These are phyloP conservation scores for Didymella pomorum DNA, from an alignment of 2,329 filamentous ascomycete species.

Conservation along the genomic window DNA sequence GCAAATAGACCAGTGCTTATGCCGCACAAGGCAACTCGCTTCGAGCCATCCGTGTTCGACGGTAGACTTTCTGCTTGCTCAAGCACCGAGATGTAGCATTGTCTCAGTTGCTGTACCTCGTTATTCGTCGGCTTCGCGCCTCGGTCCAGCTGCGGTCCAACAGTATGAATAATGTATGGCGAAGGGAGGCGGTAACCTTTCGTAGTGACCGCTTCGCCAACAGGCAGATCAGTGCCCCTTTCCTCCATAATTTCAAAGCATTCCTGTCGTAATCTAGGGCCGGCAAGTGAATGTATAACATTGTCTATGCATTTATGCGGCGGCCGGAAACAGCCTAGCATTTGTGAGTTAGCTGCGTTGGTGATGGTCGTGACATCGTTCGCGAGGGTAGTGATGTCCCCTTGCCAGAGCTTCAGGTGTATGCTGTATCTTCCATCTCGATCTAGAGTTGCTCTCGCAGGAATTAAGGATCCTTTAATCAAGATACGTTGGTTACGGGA, in stretches of 20 bases:
- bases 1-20: slow-evolving; percentile 50
- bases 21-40: slow-evolving; percentile 46
- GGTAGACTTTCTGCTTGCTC: slow-evolving; percentile 38
- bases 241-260: slow-evolving; percentile 38
- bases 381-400: slow-evolving; percentile 46
- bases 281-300: slow-evolving; percentile 45
- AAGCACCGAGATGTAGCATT: slow-evolving; percentile 45
- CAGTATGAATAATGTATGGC: slow-evolving; percentile 46
- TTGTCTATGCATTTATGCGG: slow-evolving; percentile 50
- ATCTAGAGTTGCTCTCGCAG: background rate
- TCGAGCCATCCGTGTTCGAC: slow-evolving; percentile 30
- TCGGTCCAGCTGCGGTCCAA: slow-evolving; percentile 43
- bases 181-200: slow-evolving; percentile 40
- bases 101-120: slow-evolving; percentile 33
- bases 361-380: slow-evolving; percentile 45
- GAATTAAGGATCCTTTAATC: slow-evolving; percentile 22
- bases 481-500: slow-evolving; percentile 25
- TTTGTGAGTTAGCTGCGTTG: slow-evolving; percentile 48
- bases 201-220: slow-evolving; percentile 41
- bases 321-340: slow-evolving; percentile 50
- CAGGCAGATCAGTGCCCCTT: slow-evolving; percentile 32
- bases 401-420: slow-evolving; percentile 42
- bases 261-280: slow-evolving; percentile 43
- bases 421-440: slow-evolving; percentile 7
- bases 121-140: slow-evolving; percentile 29